A percentile compares a stretch with the other conserved stretches of the same genome.
phyloP scores from a whole-genome alignment of 2,329 filamentous ascomycete genomes.

The Neopestalotiopsis clavispora region DNA sequence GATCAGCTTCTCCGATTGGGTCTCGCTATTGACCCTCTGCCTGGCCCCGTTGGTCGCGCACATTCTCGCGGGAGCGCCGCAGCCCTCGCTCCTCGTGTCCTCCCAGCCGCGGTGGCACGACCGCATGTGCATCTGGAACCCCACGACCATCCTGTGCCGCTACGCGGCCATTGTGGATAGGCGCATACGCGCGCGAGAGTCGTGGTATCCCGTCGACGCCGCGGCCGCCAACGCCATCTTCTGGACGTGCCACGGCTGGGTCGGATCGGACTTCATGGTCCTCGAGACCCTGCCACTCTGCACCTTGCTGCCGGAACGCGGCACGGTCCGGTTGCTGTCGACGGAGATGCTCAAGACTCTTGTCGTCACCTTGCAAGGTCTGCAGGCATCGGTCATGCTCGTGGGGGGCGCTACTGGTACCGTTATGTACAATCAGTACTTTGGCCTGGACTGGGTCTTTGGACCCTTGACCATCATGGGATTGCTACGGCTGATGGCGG shows the following conservation, averaged over 20 bases:
- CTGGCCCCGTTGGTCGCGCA: conserved; percentile 39
- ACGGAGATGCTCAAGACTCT: conserved; percentile 27
- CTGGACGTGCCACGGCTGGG: conserved; percentile 39
- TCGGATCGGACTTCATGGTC: conserved; percentile 37
- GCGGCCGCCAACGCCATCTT: conserved; percentile 39
- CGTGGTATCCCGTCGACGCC: conserved; percentile 33
- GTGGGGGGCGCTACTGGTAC: neutral
- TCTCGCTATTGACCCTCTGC: conserved; percentile 34
- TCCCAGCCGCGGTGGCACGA: conserved; percentile 35
- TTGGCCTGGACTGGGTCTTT: conserved; percentile 22
- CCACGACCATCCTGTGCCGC: conserved; percentile 42
- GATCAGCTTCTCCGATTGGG: conserved; percentile 33
- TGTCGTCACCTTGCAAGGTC: conserved; percentile 30
- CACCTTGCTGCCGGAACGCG: conserved; percentile 23
- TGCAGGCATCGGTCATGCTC: conserved; percentile 17
- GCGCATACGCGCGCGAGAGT: conserved; percentile 31
- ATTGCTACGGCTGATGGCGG: conserved; percentile 4
- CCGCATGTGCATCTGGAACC: conserved; percentile 36
- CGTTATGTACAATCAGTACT: neutral
- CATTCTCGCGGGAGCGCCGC: conserved; percentile 32
- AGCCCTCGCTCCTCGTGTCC: conserved; percentile 24
- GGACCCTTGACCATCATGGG: conserved; percentile 16
- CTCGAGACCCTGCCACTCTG: conserved; percentile 19
- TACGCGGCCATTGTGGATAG: conserved; percentile 40
- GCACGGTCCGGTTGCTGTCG: conserved; percentile 22